Evolutionary conservation across 139 green algal genomes (phyloP).

Genomic region (Ulvella scutata): DNA sequence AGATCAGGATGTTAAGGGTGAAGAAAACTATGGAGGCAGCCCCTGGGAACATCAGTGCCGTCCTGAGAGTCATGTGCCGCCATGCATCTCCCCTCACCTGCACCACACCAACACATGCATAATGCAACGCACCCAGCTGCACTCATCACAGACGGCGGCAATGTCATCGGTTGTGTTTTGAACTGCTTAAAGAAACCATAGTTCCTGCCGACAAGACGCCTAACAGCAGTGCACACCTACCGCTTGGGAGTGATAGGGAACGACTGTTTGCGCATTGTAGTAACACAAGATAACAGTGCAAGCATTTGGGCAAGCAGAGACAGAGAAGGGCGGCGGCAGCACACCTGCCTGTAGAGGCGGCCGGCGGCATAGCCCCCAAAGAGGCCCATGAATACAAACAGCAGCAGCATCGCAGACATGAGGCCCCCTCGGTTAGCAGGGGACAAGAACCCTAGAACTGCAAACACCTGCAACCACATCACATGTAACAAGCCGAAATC

Average conservation of each 20-base stretch:
- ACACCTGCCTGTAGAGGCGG: constrained; percentile 83
- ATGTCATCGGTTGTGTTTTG: too few species aligned
- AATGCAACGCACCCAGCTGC: background rate
- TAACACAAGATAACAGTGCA: too few species aligned
- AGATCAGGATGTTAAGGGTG: constrained; percentile 84
- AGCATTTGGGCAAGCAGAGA: background rate
- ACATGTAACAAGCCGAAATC: too few species aligned
- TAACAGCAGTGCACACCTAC: too few species aligned
- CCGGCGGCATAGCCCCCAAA: constrained; percentile 86
- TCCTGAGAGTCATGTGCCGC: constrained; percentile 82
- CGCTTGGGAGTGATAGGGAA: too few species aligned
- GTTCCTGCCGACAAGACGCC: too few species aligned
- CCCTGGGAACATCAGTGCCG: constrained; percentile 80
- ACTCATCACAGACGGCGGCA: background rate
- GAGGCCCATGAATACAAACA: constrained; percentile 96
- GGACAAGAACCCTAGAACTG: constrained; percentile 91
- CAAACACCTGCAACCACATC: constrained; percentile 48
- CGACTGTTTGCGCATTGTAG: too few species aligned
- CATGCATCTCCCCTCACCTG: constrained; percentile 74
- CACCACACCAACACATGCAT: background rate
- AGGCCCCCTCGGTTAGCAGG: constrained; percentile 95
- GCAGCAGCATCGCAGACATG: constrained; percentile 87
- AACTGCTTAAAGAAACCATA: too few species aligned
- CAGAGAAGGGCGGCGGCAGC: too few species aligned
- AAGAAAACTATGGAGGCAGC: constrained; percentile 86